Base-by-base conservation (phyloP, 78 protist species). In the Dictyostelium intermedium region DNA sequence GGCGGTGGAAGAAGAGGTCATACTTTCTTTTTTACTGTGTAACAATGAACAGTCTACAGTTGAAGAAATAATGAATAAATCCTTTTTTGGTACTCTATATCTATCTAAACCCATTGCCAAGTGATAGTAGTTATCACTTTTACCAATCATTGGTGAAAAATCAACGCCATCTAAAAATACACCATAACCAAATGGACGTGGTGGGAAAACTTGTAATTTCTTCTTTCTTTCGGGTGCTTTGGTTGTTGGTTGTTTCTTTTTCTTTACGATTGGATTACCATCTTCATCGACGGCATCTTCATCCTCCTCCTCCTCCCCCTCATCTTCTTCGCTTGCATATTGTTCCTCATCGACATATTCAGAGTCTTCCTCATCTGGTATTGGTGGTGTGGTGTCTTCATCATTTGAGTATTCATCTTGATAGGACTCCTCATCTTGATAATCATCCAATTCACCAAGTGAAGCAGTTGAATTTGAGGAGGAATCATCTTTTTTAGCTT, bases 171-270 rank as follows among this genome's bases (percentile, higher is more conserved):
- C 45, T 72, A 72, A 72, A 72, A 72, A 72, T 72, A 72, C 23
- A 72, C 35, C 79, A 72, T 72, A 72, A 72, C 79, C 79, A 34
- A 72, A 72, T 34, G 79, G 79, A 72, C 79, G 79, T 72, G 79
- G 79, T 30, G 79, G 35, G 25, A 72, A 72, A 32, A 72, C 39
- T 34, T 13, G 45, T 16, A 34, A 5, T 72, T 72, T 72, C 79
- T 72, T 72, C 35, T 72, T 72, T 34, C 37, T 72, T 14, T 27
- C 45, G 30, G 39, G 39, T 34, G 35, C 20, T 72, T 72, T 72
- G 4, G 79, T 1, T 2, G 79, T 1, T 1, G 35, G 9, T 66
- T 6, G 35, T 66, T 72, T 72, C 39, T 32, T 30, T 11, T 72
- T 72, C 66, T 56, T 56, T 56, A 56, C 66, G 20, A 56, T 56